Percentiles rank a stretch among this genome's conserved stretches.
Evolutionary conservation across 2,329 filamentous ascomycete genomes (phyloP).

Genomic region (Albifimbria verrucaria): DNA sequence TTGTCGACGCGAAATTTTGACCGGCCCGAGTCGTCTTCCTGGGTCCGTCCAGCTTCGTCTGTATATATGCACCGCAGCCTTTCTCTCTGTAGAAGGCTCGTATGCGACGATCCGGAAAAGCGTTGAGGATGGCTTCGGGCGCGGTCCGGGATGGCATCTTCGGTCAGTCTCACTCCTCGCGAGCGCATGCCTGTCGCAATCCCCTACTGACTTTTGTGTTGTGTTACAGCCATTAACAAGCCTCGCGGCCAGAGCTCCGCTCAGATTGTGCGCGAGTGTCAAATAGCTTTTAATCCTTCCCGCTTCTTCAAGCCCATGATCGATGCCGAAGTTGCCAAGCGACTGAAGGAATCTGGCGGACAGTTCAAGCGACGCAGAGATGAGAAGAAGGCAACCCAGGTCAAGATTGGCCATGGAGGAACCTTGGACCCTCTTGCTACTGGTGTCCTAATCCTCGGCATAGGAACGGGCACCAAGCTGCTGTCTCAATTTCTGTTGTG

Average conservation of each 20-base stretch:
- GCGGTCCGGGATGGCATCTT: conserved; percentile 55
- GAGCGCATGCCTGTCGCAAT: neutral
- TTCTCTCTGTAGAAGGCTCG: conserved; percentile 12
- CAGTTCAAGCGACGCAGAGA: conserved; percentile 58
- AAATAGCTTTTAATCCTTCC: conserved; percentile 80
- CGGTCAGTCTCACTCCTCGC: conserved; percentile 37
- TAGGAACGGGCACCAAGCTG: conserved; percentile 83
- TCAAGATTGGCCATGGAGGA: conserved; percentile 95
- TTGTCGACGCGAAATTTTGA: neutral
- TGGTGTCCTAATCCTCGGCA: conserved; percentile 83
- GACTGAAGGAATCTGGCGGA: conserved; percentile 53
- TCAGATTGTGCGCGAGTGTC: conserved; percentile 84
- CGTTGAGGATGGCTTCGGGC: conserved; percentile 51
- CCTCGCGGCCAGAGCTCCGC: conserved; percentile 83
- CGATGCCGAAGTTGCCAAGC: conserved; percentile 54
- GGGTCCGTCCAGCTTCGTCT: neutral
- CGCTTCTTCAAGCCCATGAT: conserved; percentile 76
- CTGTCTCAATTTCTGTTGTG: conserved; percentile 77
- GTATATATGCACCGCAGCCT: neutral
- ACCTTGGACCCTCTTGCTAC: conserved; percentile 93
- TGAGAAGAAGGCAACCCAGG: conserved; percentile 59
- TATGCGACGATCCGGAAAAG: conserved; percentile 27
- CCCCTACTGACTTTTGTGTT: neutral
- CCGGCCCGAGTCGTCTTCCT: neutral
- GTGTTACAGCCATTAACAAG: conserved; percentile 78